A percentile compares a stretch with the other conserved stretches of the same genome.
Conservation (phyloP, 345 rosid genomes). For the Eucalyptus cloeziana region DNA sequence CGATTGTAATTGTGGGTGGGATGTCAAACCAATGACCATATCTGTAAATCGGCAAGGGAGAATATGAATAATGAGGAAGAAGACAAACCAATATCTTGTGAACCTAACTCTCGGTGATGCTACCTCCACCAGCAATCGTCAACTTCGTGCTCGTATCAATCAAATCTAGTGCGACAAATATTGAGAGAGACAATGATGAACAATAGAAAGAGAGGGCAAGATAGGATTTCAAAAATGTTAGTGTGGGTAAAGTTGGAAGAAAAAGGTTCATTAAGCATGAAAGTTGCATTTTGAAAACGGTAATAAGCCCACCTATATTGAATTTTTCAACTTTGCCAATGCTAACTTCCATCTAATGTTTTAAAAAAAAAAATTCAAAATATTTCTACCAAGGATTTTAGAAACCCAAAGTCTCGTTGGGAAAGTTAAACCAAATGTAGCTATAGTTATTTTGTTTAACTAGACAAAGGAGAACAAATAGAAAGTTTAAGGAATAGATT, state of each 20-base stretch:
- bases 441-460: neutral
- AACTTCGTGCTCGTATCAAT: no score
- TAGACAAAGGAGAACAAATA: no score
- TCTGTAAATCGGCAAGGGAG: neutral
- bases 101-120: neutral
- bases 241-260: neutral
- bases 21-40: neutral
- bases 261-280: neutral
- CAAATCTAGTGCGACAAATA: neutral
- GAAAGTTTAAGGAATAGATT: neutral
- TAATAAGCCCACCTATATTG: neutral
- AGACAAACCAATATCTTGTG: neutral
- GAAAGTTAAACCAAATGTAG: no score
- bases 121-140: neutral
- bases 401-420: neutral
- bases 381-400: no score
- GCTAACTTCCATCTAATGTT: neutral
- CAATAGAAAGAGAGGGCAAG: neutral
- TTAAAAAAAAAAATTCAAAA: no score
- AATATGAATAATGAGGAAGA: neutral
- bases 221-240: neutral
- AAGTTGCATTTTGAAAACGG: neutral
- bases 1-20: fast-evolving
- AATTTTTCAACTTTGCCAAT: no score
- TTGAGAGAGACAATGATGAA: neutral